Evolutionary conservation across 805 yeast genomes (phyloP), one percentile per base, ranked within the genome.

Genomic region (Ogataea paraovalis): DNA sequence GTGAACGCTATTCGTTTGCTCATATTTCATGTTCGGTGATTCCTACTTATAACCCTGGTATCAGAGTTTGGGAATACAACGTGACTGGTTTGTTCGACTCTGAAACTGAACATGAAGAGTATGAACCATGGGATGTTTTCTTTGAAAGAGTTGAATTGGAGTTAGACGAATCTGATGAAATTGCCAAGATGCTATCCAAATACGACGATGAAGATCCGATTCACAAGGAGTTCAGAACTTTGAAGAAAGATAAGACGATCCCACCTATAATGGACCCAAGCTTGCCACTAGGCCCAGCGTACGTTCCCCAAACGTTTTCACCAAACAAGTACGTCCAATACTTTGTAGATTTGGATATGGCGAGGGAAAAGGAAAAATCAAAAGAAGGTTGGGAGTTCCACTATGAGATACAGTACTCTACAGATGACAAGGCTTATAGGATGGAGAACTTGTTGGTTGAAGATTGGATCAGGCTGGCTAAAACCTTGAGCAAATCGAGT

Each of bases 61-160:
- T 88, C 51, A 72, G 96, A 53, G 81, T 88, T 2, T 88, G 95
- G 94, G 96, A 88, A 62, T 88, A 88, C 64, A 88, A 88, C 59
- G 76, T 78, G 33, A 76, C 87, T 0, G 83, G 73, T 1, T 60
- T 85, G 41, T 68, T 16, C 16, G 38, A 34, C 7, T 6, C 20
- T 3, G 10, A 59, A 22, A 20, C 30, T 22, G 41, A 36, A 21
- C 34, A 36, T 30, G 43, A 53, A 46, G 33, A 44, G 40, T 67
- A 53, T 53, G 71, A 70, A 49, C 74, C 85, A 6, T 86, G 94
- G 94, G 73, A 69, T 44, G 59, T 55, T 3, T 83, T 85, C 57
- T 82, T 83, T 55, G 59, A 62, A 2, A 72, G 73, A 2, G 60
- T 83, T 21, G 79, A 80, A 36, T 42, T 51, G 37, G 68, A 62